Evolutionary conservation across 148 eudicot genomes (phyloP).

Genomic region (Rhododendron kiyosumense): DNA sequence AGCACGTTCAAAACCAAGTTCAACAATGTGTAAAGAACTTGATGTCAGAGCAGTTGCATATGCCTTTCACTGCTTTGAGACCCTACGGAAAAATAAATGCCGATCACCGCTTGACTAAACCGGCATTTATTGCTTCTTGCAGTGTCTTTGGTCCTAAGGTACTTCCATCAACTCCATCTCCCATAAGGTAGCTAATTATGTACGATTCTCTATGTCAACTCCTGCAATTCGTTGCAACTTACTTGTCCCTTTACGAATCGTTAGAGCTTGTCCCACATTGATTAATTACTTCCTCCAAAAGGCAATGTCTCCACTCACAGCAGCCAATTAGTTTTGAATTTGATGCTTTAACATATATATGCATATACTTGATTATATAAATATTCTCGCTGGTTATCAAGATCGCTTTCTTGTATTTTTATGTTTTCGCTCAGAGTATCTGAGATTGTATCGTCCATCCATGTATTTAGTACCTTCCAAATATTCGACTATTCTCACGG

Average conservation of each 20-base stretch:
- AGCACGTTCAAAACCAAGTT: conserved; percentile 45
- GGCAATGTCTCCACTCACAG: background rate
- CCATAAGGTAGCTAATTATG: background rate
- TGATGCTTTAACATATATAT: background rate
- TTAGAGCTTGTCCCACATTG: background rate
- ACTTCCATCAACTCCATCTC: conserved; percentile 12
- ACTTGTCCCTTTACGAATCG: background rate
- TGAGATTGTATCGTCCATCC: background rate
- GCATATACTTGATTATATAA: background rate
- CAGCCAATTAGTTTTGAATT: background rate
- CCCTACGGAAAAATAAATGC: conserved; percentile 21
- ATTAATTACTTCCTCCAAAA: background rate
- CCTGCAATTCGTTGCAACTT: background rate
- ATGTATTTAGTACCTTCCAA: background rate
- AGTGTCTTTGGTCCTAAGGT: conserved; percentile 90
- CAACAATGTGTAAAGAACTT: conserved; percentile 70
- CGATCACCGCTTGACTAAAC: conserved; percentile 30
- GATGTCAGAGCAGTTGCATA: conserved; percentile 62
- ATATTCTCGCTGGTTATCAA: background rate
- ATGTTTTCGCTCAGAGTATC: background rate
- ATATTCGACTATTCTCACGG: background rate
- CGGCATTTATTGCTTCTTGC: conserved; percentile 73
- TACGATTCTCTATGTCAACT: background rate
- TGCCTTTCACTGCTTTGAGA: conserved; percentile 34
- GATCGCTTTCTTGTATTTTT: background rate